A percentile compares a stretch with the other conserved stretches of the same genome.
phyloP scores from a whole-genome alignment of 257 asterid genomes.

The Vinca minor region DNA sequence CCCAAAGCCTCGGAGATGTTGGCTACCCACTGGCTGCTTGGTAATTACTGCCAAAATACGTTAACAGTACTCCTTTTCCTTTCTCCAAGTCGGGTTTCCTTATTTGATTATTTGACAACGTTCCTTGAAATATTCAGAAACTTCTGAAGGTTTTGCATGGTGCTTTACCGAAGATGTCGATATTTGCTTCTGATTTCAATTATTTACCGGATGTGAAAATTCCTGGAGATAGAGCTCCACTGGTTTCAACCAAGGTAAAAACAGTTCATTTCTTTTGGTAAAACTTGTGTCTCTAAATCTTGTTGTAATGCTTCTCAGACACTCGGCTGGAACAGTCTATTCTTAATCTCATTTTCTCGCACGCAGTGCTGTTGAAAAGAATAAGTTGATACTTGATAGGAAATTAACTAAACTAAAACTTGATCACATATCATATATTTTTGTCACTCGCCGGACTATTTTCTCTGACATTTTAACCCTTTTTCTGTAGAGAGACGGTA shows the following conservation, averaged over 20 bases:
- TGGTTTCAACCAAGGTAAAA: constrained; percentile 83
- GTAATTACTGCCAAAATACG: constrained; percentile 26
- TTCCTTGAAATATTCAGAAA: constrained; percentile 50
- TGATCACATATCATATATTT: background rate
- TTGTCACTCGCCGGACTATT: background rate
- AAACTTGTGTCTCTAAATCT: background rate
- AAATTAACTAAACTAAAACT: background rate
- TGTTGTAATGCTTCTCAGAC: background rate
- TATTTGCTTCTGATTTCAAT: constrained; percentile 89
- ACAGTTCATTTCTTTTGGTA: background rate
- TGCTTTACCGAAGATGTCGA: constrained; percentile 96
- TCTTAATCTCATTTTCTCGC: background rate
- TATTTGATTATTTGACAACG: constrained; percentile 16
- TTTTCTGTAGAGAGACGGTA: constrained; percentile 73
- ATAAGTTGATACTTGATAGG: background rate
- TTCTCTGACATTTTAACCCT: constrained; percentile 14
- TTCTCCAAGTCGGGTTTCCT: background rate
- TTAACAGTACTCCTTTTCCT: background rate
- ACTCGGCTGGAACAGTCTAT: background rate
- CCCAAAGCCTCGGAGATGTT: constrained; percentile 87
- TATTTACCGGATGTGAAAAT: constrained; percentile 86
- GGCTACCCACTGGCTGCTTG: constrained; percentile 97
- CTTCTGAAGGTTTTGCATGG: constrained; percentile 79
- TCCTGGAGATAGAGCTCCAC: constrained; percentile 96
- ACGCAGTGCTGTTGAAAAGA: background rate